A percentile compares a stretch with the other conserved stretches of the same genome.
Evolutionary conservation across 495 filamentous ascomycete species (phyloP).

Genomic region (Trichoderma virens): DNA sequence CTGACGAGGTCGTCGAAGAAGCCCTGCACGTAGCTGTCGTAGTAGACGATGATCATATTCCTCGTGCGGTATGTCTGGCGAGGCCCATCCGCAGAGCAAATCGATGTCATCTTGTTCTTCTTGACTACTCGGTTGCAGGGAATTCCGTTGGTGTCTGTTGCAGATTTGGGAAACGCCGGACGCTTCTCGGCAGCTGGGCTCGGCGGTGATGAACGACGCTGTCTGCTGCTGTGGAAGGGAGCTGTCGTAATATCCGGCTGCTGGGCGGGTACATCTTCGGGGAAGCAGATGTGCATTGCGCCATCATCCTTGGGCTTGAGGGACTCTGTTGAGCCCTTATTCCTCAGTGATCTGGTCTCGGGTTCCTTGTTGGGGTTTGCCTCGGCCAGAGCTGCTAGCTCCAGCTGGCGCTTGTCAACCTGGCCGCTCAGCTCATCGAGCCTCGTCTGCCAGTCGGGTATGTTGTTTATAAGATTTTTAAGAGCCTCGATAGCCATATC

Average conservation of each 20-base stretch:
- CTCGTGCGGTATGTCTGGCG: constrained; percentile 57
- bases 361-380: constrained; percentile 17
- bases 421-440: constrained; percentile 63
- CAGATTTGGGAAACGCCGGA: neutral
- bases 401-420: constrained; percentile 60
- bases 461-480: constrained; percentile 50
- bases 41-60: constrained; percentile 79
- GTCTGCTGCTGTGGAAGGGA: neutral
- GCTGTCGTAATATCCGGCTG: neutral
- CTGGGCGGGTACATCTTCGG: neutral
- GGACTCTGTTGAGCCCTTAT: constrained; percentile 57
- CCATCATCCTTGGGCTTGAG: constrained; percentile 46
- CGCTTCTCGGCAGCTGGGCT: constrained; percentile 1
- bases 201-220: neutral
- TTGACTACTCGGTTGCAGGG: constrained; percentile 1
- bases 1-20: constrained; percentile 74
- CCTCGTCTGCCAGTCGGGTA: constrained; percentile 60
- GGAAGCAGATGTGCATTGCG: constrained; percentile 21
- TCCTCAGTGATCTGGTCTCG: constrained; percentile 38
- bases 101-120: constrained; percentile 52
- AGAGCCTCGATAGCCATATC: constrained; percentile 53
- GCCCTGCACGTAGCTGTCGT: constrained; percentile 77
- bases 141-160: neutral
- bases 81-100: constrained; percentile 42
- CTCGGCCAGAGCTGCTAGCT: constrained; percentile 48